Base-by-base conservation (phyloP, 2,329 filamentous ascomycete species). In the Sclerotinia borealis region DNA sequence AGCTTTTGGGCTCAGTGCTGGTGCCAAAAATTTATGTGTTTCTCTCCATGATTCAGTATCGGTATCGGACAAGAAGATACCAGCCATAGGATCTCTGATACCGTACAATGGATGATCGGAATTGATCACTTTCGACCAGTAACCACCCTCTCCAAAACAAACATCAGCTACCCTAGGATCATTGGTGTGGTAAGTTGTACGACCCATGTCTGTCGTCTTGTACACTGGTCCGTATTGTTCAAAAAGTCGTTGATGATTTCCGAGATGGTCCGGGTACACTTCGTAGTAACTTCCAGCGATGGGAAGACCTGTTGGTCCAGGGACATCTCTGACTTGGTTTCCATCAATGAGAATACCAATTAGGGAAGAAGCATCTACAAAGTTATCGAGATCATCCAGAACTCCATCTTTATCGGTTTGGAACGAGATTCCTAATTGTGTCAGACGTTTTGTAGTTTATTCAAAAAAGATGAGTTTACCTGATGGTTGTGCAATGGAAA, bases 221-320 rank as follows among this genome's bases (percentile, higher is more conserved):
- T 77, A 72, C 1, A 78, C 66, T 3, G 75, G 69, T 0, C 76
- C 76, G 62, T 76, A 77, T 27, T 70, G 69, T 17, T 75, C 71
- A 67, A 78, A 78, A 0, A 78, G 70, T 9, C 76, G 72, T 50
- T 77, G 71, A 52, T 78, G 73, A 66, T 78, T 78, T 11, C 77
- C 77, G 15, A 78, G 68, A 65, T 77, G 76, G 65, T 78, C 77
- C 0, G 77, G 76, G 59, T 72, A 78, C 13, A 78, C 68, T 64
- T 75, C 76, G 48, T 73, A 75, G 62, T 72, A 76, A 65, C 72
- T 76, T 22, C 76, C 76, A 10, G 76, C 71, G 41, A 73, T 70
- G 0, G 76, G 76, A 8, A 76, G 69, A 10, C 73, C 72, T 31
- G 65, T 66, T 22, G 76, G 75, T 15, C 75, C 75, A 47, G 62